Evolutionary conservation across 768 basidiomycete species (phyloP).

Genomic region (Collybiopsis luxurians): DNA sequence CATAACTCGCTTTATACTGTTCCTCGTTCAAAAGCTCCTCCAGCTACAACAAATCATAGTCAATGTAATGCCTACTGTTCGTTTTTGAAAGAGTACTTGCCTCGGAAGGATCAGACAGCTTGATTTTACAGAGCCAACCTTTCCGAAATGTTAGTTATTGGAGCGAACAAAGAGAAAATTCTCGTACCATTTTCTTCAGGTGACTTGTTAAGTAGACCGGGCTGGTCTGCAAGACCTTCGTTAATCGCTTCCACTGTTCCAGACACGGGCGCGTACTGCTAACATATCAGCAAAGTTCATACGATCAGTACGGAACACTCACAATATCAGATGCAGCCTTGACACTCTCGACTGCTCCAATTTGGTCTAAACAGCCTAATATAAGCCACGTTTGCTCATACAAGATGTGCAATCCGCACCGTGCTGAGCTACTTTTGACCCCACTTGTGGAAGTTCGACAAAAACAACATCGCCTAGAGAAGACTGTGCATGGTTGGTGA

Average conservation of each 20-base stretch:
- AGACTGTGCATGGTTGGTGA: conserved; percentile 91
- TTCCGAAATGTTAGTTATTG: conserved; percentile 2
- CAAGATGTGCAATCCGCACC: conserved; percentile 48
- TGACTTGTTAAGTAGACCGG: conserved; percentile 85
- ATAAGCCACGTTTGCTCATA: neutral
- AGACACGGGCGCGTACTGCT: conserved; percentile 88
- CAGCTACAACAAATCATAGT: conserved; percentile 41
- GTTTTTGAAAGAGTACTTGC: conserved; percentile 36
- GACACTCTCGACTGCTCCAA: conserved; percentile 94
- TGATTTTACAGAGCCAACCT: conserved; percentile 98
- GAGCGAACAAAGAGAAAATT: neutral
- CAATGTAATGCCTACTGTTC: neutral
- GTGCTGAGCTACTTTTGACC: conserved; percentile 61
- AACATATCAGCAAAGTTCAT: conserved; percentile 9
- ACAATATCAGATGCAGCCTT: conserved; percentile 97
- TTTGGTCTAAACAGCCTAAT: conserved; percentile 49
- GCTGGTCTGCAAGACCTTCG: conserved; percentile 57
- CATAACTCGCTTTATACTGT: conserved; percentile 57
- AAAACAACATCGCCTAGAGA: conserved; percentile 96
- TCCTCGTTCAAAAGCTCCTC: conserved; percentile 70
- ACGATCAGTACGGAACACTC: conserved; percentile 20
- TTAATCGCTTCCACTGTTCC: conserved; percentile 84
- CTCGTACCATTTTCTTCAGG: conserved; percentile 76
- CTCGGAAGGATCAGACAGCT: conserved; percentile 73
- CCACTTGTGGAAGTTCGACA: conserved; percentile 80